phyloP scores from a whole-genome alignment of 495 filamentous ascomycete species.

The Trichoderma parareesei region DNA sequence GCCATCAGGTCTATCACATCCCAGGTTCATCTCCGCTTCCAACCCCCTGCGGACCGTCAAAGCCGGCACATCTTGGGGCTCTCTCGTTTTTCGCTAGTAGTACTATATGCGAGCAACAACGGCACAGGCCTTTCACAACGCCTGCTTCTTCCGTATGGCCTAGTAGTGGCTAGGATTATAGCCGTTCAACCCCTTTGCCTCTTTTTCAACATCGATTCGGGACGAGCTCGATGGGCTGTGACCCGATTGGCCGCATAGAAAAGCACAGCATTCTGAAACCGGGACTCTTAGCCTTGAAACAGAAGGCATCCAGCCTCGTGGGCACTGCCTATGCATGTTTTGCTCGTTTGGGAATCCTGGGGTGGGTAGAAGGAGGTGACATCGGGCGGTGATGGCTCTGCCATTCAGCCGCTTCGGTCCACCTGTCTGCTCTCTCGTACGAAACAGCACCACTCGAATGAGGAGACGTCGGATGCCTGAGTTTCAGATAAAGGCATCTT shows the following conservation, averaged over 20 bases:
- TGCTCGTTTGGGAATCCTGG: background rate
- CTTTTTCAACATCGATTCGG: background rate
- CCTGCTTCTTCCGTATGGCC: background rate
- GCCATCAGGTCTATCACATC: background rate
- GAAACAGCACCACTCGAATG: background rate
- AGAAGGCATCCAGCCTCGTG: background rate
- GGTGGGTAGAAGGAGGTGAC: background rate
- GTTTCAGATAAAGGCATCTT: background rate
- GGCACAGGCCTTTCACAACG: background rate
- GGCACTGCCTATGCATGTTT: background rate
- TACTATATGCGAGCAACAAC: background rate
- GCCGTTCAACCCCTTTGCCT: background rate
- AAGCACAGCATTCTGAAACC: background rate
- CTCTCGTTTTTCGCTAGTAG: background rate
- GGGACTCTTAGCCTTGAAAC: slow-evolving; percentile 4
- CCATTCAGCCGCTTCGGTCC: background rate
- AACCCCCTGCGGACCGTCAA: background rate
- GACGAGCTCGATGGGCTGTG: background rate
- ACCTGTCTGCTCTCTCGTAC: background rate
- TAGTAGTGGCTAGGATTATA: background rate
- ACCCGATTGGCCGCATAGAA: slow-evolving; percentile 2
- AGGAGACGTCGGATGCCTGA: background rate
- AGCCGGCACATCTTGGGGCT: background rate
- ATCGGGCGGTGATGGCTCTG: background rate
- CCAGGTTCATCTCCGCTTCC: background rate